A percentile compares a stretch with the other conserved stretches of the same genome.
Evolutionary conservation across 257 asterid species (phyloP).

Genomic region (Solanum chiquidenum): DNA sequence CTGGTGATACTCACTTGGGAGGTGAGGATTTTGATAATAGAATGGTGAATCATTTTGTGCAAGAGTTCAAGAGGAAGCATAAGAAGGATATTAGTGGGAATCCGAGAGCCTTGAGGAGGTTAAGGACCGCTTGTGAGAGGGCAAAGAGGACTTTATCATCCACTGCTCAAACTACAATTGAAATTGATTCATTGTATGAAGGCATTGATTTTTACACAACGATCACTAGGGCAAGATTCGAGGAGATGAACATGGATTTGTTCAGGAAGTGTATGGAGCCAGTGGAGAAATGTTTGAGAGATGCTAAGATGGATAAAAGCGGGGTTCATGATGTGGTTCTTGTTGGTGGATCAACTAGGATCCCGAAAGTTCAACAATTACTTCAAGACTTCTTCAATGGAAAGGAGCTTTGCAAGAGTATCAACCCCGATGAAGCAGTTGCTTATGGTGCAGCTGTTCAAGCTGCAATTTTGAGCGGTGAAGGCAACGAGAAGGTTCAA

Average conservation of each 20-base stretch:
- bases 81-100: constrained; percentile 3
- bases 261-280: constrained; percentile 23
- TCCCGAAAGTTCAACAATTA: constrained; percentile 20
- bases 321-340: constrained; percentile 19
- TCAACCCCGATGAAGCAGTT: constrained; percentile 71
- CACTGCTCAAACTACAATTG: constrained; percentile 18
- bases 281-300: constrained; percentile 22
- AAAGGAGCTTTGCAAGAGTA: constrained; percentile 59
- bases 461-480: constrained; percentile 62
- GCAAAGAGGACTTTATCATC: constrained; percentile 16
- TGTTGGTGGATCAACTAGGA: constrained; percentile 26
- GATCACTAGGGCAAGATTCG: constrained; percentile 12
- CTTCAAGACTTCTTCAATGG: constrained; percentile 58
- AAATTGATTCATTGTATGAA: constrained; percentile 1
- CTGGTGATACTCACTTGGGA: constrained; percentile 23
- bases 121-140: constrained; percentile 20
- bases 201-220: constrained; percentile 1
- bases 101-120: constrained; percentile 10
- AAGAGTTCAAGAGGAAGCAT: constrained; percentile 3
- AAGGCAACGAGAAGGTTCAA: constrained; percentile 61
- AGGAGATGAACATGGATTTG: constrained; percentile 25
- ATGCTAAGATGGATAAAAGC: constrained; percentile 20
- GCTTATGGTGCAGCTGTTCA: constrained; percentile 67
- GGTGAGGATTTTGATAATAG: constrained; percentile 27
- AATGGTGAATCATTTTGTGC: constrained; percentile 16